phyloP scores from a whole-genome alignment of 176 grass and related monocot genomes.

The Secale cereale region DNA sequence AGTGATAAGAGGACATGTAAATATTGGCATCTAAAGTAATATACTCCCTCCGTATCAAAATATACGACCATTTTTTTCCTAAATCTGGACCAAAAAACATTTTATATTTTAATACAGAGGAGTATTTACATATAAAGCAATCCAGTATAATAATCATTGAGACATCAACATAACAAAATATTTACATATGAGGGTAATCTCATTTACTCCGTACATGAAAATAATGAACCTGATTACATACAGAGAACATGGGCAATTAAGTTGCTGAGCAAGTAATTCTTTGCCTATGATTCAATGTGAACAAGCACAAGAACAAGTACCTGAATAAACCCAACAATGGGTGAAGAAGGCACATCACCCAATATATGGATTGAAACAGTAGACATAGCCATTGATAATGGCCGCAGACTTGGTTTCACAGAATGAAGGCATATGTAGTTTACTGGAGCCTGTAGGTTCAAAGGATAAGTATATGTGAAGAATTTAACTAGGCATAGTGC shows the following conservation, averaged over 20 bases:
- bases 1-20: not conserved
- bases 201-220: not conserved
- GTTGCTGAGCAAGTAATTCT: not conserved
- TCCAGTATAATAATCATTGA: not conserved
- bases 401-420: slow-evolving; percentile 83
- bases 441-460: slow-evolving; percentile 75
- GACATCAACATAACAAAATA: not conserved
- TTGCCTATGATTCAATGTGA: not conserved
- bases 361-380: slow-evolving; percentile 99
- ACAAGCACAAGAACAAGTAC: slow-evolving; percentile 34
- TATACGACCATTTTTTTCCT: too few relatives aligned
- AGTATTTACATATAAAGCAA: not conserved
- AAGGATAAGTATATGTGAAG: slow-evolving; percentile 9
- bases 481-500: not conserved
- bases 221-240: not conserved
- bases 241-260: not conserved
- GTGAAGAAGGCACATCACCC: slow-evolving; percentile 96
- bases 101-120: too few relatives aligned
- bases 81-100: too few relatives aligned
- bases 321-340: slow-evolving; percentile 91
- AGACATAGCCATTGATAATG: slow-evolving; percentile 94
- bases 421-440: slow-evolving; percentile 95
- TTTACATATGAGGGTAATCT: not conserved
- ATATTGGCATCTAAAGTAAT: not conserved
- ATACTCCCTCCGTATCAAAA: too few relatives aligned